Conservation (phyloP, 2,329 filamentous ascomycete species). For the Sarocladium strictum region DNA sequence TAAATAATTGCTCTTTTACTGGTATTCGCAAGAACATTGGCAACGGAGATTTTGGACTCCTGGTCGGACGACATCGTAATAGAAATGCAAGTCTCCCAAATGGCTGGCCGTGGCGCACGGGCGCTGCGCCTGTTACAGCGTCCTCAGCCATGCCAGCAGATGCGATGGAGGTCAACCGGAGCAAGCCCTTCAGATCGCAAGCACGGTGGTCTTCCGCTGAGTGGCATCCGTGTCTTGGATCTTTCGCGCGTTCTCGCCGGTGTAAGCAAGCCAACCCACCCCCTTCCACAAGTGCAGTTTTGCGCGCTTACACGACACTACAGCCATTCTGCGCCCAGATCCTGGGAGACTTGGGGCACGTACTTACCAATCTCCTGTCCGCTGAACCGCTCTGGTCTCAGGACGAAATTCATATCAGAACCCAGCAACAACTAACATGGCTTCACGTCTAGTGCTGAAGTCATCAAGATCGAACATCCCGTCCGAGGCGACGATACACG, state of each 20-base stretch:
- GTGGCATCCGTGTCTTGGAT: background rate
- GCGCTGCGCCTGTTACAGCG: too few relatives aligned
- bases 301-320: background rate
- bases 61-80: too few relatives aligned
- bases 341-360: background rate
- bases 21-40: too few relatives aligned
- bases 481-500: conserved; percentile 86
- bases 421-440: too few relatives aligned
- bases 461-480: conserved; percentile 97
- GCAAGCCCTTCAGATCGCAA: background rate
- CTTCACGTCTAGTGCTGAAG: conserved; percentile 87
- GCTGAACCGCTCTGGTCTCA: too few relatives aligned
- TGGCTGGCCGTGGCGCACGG: too few relatives aligned
- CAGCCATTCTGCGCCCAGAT: background rate
- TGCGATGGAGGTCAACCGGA: background rate
- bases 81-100: too few relatives aligned
- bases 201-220: background rate
- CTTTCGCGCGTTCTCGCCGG: background rate
- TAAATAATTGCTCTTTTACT: too few relatives aligned
- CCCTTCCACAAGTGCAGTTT: background rate
- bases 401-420: too few relatives aligned
- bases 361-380: too few relatives aligned
- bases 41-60: too few relatives aligned
- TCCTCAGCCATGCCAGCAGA: too few relatives aligned
- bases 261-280: background rate